Base-by-base conservation (phyloP, 2,329 filamentous ascomycete species). In the Botrytis aclada region DNA sequence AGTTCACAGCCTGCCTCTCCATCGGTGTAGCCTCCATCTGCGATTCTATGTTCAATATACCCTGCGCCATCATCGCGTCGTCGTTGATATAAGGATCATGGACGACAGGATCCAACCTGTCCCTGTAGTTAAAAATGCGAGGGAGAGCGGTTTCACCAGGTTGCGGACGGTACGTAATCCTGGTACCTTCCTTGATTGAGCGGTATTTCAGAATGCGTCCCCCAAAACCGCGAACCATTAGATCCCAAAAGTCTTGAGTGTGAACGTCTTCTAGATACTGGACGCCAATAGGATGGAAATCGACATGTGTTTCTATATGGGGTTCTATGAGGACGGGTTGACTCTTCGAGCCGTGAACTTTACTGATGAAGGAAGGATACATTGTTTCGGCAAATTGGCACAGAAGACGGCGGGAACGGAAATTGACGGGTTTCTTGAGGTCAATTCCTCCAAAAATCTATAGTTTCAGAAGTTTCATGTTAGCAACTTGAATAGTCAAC, bases 381-480 rank as follows among this genome's bases (percentile, higher is more conserved):
- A n/a, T 39, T 3, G 18, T 22, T 41, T 67, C 65, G 34, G 34
- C 18, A n/a, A 67, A 56, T 25, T 22, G 37, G 10, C 34, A n/a
- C 9, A 67, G 34, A 10, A 67, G 25, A 56, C 65, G 65, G 32
- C 65, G 47, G 10, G 25, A 20, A 18, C 64, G 64, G 14, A 2
- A 6, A 22, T 67, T 32, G 4, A 6, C 9, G 9, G 65, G 65
- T 5, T 29, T 56, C 39, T 67, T 67, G 8, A 18, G 3, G 25
- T 67, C 65, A n/a, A 67, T 67, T 67, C 65, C 65, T 41, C 47
- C 65, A 10, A 56, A 51, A n/a, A 67, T 56, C 65, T 67, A 41
- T 6, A 14, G 29, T 25, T 29, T 41, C 9, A 14, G 14, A 7
- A 29, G 16, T 14, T 41, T 29, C 37, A 25, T 41, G 1, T 54